phyloP scores from a whole-genome alignment of 192 early-diverging fungal genomes.

The Coemansia guatemalensis region DNA sequence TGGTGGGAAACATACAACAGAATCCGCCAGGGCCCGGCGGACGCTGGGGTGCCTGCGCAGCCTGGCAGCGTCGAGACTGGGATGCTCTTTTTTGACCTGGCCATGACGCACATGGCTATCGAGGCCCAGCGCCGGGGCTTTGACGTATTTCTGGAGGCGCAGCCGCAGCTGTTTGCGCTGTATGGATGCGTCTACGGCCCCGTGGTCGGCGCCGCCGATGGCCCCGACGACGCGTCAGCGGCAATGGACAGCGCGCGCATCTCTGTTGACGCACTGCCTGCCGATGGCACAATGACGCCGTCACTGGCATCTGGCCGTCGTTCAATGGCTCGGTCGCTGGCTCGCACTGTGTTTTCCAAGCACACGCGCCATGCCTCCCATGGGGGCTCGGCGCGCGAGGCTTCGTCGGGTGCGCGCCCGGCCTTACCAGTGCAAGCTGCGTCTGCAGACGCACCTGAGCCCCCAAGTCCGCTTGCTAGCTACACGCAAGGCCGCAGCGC shows the following conservation, averaged over 20 bases:
- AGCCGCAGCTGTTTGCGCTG: slow-evolving; percentile 62
- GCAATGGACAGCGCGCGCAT: slow-evolving; percentile 13
- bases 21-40: slow-evolving; percentile 5
- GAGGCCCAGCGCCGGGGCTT: slow-evolving; percentile 56
- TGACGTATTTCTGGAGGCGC: slow-evolving; percentile 55
- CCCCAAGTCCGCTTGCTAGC: not conserved
- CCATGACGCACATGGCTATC: slow-evolving; percentile 62
- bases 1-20: slow-evolving; percentile 43
- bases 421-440: not conserved
- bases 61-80: slow-evolving; percentile 50
- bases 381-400: slow-evolving; percentile 9
- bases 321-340: slow-evolving; percentile 46
- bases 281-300: slow-evolving; percentile 1
- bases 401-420: not conserved
- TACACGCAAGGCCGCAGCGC: not conserved
- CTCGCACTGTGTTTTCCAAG: slow-evolving; percentile 37
- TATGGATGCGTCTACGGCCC: slow-evolving; percentile 56
- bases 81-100: slow-evolving; percentile 59
- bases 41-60: not conserved
- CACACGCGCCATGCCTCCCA: slow-evolving; percentile 26
- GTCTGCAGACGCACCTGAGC: slow-evolving; percentile 11
- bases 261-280: slow-evolving; percentile 8
- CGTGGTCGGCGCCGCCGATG: slow-evolving; percentile 19
- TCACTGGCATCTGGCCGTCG: slow-evolving; percentile 40
- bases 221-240: slow-evolving; percentile 20